phyloP scores from a whole-genome alignment of 2,329 filamentous ascomycete genomes.

The Pseudogymnoascus sp. region DNA sequence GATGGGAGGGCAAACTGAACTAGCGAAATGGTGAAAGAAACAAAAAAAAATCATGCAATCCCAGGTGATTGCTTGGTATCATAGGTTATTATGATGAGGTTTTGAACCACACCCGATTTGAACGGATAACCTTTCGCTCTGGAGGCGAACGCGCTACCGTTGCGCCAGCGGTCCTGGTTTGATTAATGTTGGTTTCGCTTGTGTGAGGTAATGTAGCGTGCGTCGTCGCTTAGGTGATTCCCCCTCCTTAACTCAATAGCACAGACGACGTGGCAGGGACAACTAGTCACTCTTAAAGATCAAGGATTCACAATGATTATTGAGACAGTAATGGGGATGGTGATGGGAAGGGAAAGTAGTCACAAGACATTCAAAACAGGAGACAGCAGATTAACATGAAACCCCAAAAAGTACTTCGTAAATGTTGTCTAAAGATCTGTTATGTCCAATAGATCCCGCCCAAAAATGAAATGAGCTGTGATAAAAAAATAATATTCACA shows the following conservation, averaged over 20 bases:
- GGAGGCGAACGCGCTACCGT: conserved; percentile 10
- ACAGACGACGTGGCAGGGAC: neutral
- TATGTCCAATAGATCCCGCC: neutral
- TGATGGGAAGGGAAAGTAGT: neutral
- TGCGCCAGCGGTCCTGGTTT: conserved; percentile 8
- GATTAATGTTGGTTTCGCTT: neutral
- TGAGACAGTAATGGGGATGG: neutral
- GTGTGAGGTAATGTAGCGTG: neutral
- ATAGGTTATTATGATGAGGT: conserved; percentile 8
- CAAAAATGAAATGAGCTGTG: neutral
- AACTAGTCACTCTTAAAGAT: neutral
- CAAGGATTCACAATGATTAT: neutral
- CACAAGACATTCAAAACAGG: neutral
- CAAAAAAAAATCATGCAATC: neutral
- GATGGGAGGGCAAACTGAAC: neutral
- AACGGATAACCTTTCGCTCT: conserved; percentile 10
- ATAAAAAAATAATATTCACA: neutral
- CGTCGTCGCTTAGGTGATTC: neutral
- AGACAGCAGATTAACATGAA: neutral
- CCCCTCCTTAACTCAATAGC: neutral
- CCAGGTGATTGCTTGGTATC: neutral
- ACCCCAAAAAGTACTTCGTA: neutral
- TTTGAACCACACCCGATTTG: conserved; percentile 10
- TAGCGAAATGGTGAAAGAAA: neutral
- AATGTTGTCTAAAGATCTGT: neutral